These are phyloP conservation scores for Bothriochloa decipiens DNA, from an alignment of 176 grass and related monocot genomes.

Conservation along the genomic window DNA sequence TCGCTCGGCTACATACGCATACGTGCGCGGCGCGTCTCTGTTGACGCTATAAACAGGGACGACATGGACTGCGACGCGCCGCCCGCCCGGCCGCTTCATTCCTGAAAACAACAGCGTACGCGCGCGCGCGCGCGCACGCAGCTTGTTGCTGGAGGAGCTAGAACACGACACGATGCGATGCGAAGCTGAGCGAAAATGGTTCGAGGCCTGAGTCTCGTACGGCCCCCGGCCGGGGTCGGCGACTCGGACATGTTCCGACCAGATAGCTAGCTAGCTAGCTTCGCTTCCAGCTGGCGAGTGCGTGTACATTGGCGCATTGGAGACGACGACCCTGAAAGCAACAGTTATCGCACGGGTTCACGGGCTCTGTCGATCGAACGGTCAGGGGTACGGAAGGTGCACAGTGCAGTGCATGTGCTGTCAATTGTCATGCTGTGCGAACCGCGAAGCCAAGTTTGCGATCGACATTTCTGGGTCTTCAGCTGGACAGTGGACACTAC, in stretches of 20 bases:
- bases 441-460: neutral
- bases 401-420: neutral
- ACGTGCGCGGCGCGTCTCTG: too few species aligned
- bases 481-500: neutral
- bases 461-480: neutral
- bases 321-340: conserved; percentile 6
- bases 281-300: neutral
- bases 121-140: too few species aligned
- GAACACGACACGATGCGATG: too few species aligned
- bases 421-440: neutral
- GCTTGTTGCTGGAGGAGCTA: too few species aligned
- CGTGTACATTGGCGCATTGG: neutral
- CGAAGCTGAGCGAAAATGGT: neutral
- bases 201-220: neutral
- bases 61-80: too few species aligned
- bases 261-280: neutral
- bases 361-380: neutral
- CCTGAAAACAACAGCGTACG: too few species aligned
- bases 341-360: neutral
- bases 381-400: neutral
- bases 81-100: too few species aligned
- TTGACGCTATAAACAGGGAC: too few species aligned
- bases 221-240: neutral
- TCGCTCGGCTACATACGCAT: too few species aligned
- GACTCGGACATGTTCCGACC: neutral